These are phyloP conservation scores for Hyphopichia pseudoburtonii DNA, from an alignment of 1,139 yeast species.

Conservation along the genomic window DNA sequence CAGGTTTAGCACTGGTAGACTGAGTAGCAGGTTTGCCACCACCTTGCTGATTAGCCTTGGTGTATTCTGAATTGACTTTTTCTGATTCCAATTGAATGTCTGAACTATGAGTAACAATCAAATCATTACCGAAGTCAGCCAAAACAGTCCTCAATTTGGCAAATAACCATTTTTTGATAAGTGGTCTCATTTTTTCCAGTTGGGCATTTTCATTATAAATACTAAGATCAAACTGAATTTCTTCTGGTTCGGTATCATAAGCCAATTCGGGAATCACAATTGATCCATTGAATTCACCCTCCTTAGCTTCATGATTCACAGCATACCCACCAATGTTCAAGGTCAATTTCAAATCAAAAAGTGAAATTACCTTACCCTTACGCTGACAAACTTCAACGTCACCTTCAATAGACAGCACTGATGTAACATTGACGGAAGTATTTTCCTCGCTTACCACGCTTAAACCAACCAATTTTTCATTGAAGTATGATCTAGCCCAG, in stretches of 20 bases:
- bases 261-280: conserved; percentile 89
- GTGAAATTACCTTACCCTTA: conserved; percentile 91
- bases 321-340: conserved; percentile 55
- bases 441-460: conserved; percentile 35
- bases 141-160: conserved; percentile 68
- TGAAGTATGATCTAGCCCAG: conserved; percentile 83
- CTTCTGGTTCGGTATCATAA: conserved; percentile 86
- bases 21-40: conserved; percentile 18
- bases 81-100: conserved; percentile 78
- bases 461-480: conserved; percentile 54
- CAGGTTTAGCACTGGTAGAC: conserved; percentile 19
- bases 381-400: conserved; percentile 97
- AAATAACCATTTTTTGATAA: conserved; percentile 59
- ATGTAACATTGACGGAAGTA: conserved; percentile 43
- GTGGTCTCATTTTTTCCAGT: conserved; percentile 48
- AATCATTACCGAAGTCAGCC: conserved; percentile 69
- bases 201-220: conserved; percentile 60
- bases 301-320: conserved; percentile 29
- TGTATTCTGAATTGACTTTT: conserved; percentile 64
- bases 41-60: conserved; percentile 59
- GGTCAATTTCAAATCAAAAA: conserved; percentile 76
- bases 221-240: conserved; percentile 77
- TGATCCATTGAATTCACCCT: conserved; percentile 55
- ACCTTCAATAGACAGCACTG: conserved; percentile 77
- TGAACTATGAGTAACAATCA: conserved; percentile 72